Percentiles rank a stretch among this genome's conserved stretches.
Conservation (phyloP, 192 early-diverging fungal species). For the Coemansia sp. region DNA sequence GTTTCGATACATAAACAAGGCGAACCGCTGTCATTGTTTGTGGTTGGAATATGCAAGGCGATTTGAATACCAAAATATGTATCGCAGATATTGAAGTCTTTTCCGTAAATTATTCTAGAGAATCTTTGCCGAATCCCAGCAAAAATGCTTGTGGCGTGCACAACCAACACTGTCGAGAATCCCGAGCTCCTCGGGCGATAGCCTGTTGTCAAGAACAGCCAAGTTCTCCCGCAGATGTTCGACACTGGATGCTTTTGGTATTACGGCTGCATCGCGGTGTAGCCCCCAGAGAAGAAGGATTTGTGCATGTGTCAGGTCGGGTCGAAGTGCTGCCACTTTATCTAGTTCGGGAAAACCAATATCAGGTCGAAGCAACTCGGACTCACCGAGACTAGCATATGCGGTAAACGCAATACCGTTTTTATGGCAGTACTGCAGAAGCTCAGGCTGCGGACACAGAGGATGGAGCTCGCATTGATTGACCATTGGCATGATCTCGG, state of each 20-base stretch:
- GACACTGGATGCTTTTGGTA: slow-evolving; percentile 57
- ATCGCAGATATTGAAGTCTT: not conserved
- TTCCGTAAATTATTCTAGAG: not conserved
- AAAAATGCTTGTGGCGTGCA: slow-evolving; percentile 10
- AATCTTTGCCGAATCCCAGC: slow-evolving; percentile 17
- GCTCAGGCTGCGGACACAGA: slow-evolving; percentile 53
- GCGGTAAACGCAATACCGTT: slow-evolving; percentile 62
- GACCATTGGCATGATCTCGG: slow-evolving; percentile 59
- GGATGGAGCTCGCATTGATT: slow-evolving; percentile 73
- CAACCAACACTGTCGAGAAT: slow-evolving; percentile 1
- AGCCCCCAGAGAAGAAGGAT: slow-evolving; percentile 65
- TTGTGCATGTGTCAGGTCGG: slow-evolving; percentile 42
- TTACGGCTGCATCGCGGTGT: slow-evolving; percentile 60
- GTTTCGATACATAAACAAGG: not conserved
- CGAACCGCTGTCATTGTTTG: not conserved
- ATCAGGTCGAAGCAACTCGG: slow-evolving; percentile 22
- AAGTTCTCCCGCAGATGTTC: slow-evolving; percentile 30
- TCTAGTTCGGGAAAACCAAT: slow-evolving; percentile 16
- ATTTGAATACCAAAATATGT: no score
- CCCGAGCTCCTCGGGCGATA: slow-evolving; percentile 2
- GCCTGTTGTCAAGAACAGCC: not conserved
- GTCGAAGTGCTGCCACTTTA: slow-evolving; percentile 12
- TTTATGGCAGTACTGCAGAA: slow-evolving; percentile 55
- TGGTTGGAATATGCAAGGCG: no score
- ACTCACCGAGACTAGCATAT: slow-evolving; percentile 70